Conservation (phyloP, 768 basidiomycete species). For the Leccinum ochraceum region DNA sequence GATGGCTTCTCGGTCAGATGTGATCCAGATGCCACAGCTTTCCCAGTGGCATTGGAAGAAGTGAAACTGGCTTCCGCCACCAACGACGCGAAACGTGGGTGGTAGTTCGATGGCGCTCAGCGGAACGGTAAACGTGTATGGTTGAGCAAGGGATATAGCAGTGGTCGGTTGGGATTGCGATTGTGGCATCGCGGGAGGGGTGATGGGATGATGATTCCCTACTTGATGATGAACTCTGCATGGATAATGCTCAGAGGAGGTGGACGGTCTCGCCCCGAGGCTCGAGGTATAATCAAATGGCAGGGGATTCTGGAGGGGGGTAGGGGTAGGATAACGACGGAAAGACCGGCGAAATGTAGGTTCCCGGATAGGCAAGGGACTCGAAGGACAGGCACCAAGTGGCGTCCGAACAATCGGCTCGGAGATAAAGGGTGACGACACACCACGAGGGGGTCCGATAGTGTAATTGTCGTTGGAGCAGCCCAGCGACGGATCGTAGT, state of each 20-base stretch:
- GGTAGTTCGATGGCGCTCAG: constrained; percentile 12
- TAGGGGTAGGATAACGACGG: neutral
- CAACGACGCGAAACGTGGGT: neutral
- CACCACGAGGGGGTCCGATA: neutral
- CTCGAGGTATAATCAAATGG: neutral
- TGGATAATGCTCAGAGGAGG: neutral
- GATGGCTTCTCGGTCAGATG: constrained; percentile 16
- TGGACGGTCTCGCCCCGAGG: neutral
- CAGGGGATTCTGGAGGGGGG: neutral
- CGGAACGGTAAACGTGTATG: constrained; percentile 8
- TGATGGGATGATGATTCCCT: neutral
- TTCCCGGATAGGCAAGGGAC: neutral
- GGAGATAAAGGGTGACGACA: neutral
- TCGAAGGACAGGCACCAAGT: neutral
- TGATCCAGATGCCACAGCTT: constrained; percentile 21
- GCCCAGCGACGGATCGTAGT: neutral
- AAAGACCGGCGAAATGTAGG: neutral
- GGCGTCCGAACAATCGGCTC: constrained; percentile 11
- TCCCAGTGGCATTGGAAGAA: constrained; percentile 26
- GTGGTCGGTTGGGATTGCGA: neutral
- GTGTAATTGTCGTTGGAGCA: neutral
- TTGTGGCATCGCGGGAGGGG: neutral
- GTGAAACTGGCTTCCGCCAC: neutral
- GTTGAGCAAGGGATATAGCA: neutral
- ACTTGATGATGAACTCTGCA: neutral